Evolutionary conservation across 2,329 filamentous ascomycete species (phyloP).

Genomic region (Apiospora arundinis): DNA sequence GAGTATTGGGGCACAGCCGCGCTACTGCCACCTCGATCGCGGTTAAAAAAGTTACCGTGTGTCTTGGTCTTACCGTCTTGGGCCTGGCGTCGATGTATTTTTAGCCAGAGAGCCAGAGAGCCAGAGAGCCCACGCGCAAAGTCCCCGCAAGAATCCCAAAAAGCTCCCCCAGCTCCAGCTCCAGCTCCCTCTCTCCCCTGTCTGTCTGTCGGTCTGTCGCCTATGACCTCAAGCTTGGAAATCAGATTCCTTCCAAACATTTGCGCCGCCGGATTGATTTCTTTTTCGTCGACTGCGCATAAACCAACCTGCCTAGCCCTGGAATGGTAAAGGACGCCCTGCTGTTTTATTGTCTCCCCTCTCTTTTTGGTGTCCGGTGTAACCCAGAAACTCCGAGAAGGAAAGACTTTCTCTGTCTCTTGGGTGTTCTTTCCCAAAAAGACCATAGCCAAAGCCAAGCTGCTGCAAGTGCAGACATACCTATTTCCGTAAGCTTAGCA

Average conservation of each 20-base stretch:
- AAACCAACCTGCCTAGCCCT: not conserved
- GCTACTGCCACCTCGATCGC: constrained; percentile 9
- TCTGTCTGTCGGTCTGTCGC: not conserved
- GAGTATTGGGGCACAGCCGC: not conserved
- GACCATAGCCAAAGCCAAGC: too few relatives aligned
- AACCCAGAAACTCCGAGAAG: not conserved
- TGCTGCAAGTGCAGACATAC: not conserved
- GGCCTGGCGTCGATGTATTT: constrained; percentile 8
- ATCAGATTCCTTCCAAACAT: not conserved
- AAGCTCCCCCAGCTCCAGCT: not conserved
- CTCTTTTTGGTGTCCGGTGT: not conserved
- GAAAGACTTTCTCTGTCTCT: not conserved
- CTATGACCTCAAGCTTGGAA: constrained; percentile 1
- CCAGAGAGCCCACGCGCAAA: not conserved
- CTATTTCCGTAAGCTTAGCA: not conserved
- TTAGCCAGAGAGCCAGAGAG: not conserved
- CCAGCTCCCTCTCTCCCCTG: too few relatives aligned
- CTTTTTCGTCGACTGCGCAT: not conserved
- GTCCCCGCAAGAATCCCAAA: not conserved
- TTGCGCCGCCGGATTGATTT: not conserved
- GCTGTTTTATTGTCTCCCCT: not conserved
- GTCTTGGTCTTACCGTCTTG: not conserved
- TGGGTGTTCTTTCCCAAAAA: not conserved
- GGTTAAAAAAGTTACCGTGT: not conserved
- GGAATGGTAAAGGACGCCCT: not conserved